phyloP scores from a whole-genome alignment of 2,329 filamentous ascomycete species.

The Pleurostoma richardsiae region DNA sequence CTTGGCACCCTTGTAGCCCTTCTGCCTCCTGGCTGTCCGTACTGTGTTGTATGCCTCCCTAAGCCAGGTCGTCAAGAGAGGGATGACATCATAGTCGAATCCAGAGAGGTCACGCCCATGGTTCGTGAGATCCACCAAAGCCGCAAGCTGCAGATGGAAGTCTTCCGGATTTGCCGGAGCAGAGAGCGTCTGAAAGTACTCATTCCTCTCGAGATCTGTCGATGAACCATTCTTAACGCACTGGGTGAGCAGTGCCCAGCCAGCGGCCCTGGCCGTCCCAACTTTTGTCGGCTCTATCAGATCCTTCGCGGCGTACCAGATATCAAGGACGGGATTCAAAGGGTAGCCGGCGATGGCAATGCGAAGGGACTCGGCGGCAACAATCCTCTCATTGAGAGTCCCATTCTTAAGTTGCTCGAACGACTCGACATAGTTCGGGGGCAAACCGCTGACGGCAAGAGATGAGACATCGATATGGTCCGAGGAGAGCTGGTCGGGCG shows the following conservation, averaged over 20 bases:
- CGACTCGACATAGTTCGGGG: conserved; percentile 46
- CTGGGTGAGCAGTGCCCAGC: conserved; percentile 61
- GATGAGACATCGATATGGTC: conserved; percentile 38
- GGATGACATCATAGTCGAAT: conserved; percentile 63
- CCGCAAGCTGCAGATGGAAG: conserved; percentile 61
- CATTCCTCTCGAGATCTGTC: conserved; percentile 61
- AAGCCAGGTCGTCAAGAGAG: conserved; percentile 58
- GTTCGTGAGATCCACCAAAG: conserved; percentile 56
- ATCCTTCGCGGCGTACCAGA: conserved; percentile 64
- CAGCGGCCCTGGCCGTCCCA: conserved; percentile 48
- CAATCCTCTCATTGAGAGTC: conserved; percentile 45
- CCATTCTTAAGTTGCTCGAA: conserved; percentile 51
- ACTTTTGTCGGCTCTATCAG: conserved; percentile 55
- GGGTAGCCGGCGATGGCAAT: conserved; percentile 54
- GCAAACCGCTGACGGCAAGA: conserved; percentile 32
- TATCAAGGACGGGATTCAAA: conserved; percentile 52
- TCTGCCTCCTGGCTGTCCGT: conserved; percentile 44
- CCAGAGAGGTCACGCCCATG: conserved; percentile 58
- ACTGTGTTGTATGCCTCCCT: conserved; percentile 48
- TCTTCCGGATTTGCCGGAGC: conserved; percentile 53
- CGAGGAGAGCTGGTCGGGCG: conserved; percentile 24
- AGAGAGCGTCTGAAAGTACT: conserved; percentile 60
- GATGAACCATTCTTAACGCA: conserved; percentile 59
- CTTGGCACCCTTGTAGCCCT: conserved; percentile 31
- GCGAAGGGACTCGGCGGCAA: conserved; percentile 53